Evolutionary conservation across 1,284 basidiomycete genomes (phyloP).

Genomic region (Leccinum subrobustum): DNA sequence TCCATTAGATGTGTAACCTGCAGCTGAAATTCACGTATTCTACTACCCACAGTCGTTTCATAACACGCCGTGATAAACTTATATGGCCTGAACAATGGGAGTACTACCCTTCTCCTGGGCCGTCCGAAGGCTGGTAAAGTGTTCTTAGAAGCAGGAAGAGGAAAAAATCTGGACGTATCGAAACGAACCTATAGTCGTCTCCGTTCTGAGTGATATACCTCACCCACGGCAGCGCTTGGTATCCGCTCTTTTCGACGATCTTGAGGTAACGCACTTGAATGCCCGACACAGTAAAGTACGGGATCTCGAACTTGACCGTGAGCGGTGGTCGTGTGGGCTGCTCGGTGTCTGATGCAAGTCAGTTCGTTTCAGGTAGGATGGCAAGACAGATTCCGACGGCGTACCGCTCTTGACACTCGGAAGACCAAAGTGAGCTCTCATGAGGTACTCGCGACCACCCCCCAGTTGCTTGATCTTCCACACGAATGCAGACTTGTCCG

Average conservation of each 20-base stretch:
- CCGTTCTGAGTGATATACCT: slow-evolving; percentile 95
- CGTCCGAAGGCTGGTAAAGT: slow-evolving; percentile 58
- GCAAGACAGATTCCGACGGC: slow-evolving; percentile 24
- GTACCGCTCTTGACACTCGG: slow-evolving; percentile 85
- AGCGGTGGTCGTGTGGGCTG: slow-evolving; percentile 81
- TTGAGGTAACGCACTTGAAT: slow-evolving; percentile 97
- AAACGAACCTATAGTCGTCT: slow-evolving; percentile 84
- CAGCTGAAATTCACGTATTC: background rate
- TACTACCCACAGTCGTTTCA: background rate
- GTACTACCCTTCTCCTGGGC: slow-evolving; percentile 75
- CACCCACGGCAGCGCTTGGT: slow-evolving; percentile 91
- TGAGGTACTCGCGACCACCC: slow-evolving; percentile 90
- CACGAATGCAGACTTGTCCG: slow-evolving; percentile 94
- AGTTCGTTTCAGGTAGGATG: background rate
- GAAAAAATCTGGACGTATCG: background rate
- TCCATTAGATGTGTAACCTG: background rate
- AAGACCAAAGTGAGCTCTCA: slow-evolving; percentile 94
- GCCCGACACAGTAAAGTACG: slow-evolving; percentile 96
- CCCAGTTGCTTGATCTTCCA: slow-evolving; percentile 98
- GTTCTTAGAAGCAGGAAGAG: background rate
- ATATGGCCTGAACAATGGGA: slow-evolving; percentile 52
- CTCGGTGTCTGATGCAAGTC: slow-evolving; percentile 15
- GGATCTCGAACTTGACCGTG: slow-evolving; percentile 96
- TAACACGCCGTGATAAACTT: background rate
- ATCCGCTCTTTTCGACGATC: slow-evolving; percentile 98